These are phyloP conservation scores for Stephania japonica DNA, from an alignment of 164 flowering plant species.

Conservation along the genomic window DNA sequence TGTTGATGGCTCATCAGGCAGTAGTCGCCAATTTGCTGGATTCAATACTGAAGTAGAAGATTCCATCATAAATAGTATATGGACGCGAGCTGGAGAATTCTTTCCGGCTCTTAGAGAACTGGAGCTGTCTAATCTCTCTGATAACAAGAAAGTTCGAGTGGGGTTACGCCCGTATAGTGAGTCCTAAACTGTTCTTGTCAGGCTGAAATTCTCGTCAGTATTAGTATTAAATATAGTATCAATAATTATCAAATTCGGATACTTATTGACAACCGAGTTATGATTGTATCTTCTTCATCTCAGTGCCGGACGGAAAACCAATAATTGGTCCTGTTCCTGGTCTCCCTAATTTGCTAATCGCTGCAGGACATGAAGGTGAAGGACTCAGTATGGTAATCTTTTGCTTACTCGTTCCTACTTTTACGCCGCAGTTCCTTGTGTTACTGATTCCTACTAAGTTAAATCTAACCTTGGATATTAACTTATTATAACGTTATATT, in stretches of 20 bases:
- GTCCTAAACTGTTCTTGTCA: slow-evolving; percentile 17
- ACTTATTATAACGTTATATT: not conserved
- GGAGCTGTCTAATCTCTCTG: slow-evolving; percentile 30
- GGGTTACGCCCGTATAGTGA: slow-evolving; percentile 93
- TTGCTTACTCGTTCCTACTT: not conserved
- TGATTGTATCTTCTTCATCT: slow-evolving; percentile 7
- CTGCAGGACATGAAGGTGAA: slow-evolving; percentile 94
- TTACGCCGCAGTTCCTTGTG: slow-evolving; percentile 24
- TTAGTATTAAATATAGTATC: not conserved
- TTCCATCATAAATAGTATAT: slow-evolving; percentile 48
- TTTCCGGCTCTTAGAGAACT: slow-evolving; percentile 55
- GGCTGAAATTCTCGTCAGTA: not conserved
- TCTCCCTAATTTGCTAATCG: slow-evolving; percentile 56
- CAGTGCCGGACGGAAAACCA: slow-evolving; percentile 94
- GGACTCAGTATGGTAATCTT: slow-evolving; percentile 74
- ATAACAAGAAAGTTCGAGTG: slow-evolving; percentile 52
- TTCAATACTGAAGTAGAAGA: slow-evolving; percentile 60
- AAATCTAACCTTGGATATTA: not conserved
- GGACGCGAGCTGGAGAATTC: slow-evolving; percentile 70
- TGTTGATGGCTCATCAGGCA: slow-evolving; percentile 41
- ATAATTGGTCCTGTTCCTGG: slow-evolving; percentile 83
- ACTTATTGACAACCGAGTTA: slow-evolving; percentile 2
- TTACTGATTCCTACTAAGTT: slow-evolving; percentile 9
- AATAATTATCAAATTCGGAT: not conserved
- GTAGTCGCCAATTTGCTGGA: slow-evolving; percentile 85